Evolutionary conservation across 805 yeast species (phyloP), one percentile per base, ranked within the genome.

Genomic region (Starmerella stellata): DNA sequence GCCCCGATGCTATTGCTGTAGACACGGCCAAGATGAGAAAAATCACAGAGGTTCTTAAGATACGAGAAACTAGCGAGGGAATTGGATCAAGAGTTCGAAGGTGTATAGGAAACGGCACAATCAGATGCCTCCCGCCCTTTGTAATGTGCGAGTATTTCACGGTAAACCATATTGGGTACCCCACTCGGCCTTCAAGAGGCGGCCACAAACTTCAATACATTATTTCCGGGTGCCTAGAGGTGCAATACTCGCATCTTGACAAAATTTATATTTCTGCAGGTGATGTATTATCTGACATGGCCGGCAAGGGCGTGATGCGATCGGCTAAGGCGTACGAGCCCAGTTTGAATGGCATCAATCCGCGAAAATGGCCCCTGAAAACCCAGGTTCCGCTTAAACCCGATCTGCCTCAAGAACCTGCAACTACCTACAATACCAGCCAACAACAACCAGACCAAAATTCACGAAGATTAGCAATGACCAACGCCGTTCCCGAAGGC

Each of bases 171-270:
- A 23, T 28, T 3, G 51, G 51, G 13, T 34, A 40, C 15, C 50
- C 51, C 3, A 50, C 51, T 5, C 47, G 37, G 27, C 52, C 52
- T 3, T 40, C 46, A 4, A 41, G 52, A 3, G 52, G 52, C 20
- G 36, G 43, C 28, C 50, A 48, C 28, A 47, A 45, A 30, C 29
- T 49, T 25, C 41, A 43, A 2, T 30, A 34, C 24, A 41, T 46
- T 9, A 27, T 49, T 13, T 13, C 16, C 4, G 51, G 52, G 25
- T 32, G 28, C 16, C 21, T 46, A 13, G 23, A 34, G 18, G 16
- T 49, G 13, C 47, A 44, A 25, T 49, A 46, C 41, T 35, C 48
- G 11, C 7, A 11, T 23, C 25, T 23, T 23, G 25, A 23, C 25
- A 23, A 23, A 23, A 11, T 23, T 7, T 23, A 23, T 23, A 23